Evolutionary conservation across 495 filamentous ascomycete genomes (phyloP).

Genomic region (Achaetomiella virescens): DNA sequence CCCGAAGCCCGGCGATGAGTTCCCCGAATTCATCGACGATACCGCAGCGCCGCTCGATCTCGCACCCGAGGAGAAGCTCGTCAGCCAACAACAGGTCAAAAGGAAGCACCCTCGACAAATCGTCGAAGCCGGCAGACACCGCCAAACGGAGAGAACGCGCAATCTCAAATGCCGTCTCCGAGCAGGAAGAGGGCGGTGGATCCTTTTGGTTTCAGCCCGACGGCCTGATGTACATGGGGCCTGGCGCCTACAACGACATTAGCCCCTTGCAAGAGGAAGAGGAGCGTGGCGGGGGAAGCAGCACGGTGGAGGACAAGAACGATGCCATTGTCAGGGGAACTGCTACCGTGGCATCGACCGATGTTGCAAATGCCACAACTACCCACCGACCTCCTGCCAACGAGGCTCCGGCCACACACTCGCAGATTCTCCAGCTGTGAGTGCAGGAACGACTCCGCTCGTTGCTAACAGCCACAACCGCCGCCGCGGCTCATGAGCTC

Average conservation of each 20-base stretch:
- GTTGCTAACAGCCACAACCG: slow-evolving; percentile 12
- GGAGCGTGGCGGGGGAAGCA: slow-evolving; percentile 1
- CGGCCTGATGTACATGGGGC: slow-evolving; percentile 38
- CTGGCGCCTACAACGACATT: slow-evolving; percentile 32
- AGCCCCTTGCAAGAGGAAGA: slow-evolving; percentile 34
- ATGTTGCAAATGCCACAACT: neutral
- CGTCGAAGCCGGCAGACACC: neutral
- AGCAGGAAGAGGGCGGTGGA: slow-evolving; percentile 16
- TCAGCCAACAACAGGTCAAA: slow-evolving; percentile 32
- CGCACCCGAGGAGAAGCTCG: slow-evolving; percentile 32
- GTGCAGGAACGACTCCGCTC: slow-evolving; percentile 21
- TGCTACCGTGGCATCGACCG: neutral
- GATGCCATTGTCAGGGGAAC: neutral
- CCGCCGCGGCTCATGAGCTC: slow-evolving; percentile 10
- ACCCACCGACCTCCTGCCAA: neutral
- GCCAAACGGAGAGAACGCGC: slow-evolving; percentile 12
- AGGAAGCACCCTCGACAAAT: slow-evolving; percentile 21
- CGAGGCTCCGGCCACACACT: neutral
- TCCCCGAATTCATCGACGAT: slow-evolving; percentile 38
- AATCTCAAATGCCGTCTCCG: slow-evolving; percentile 9
- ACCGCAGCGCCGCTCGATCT: slow-evolving; percentile 29
- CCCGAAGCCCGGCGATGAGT: slow-evolving; percentile 45
- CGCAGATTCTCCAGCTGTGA: slow-evolving; percentile 18
- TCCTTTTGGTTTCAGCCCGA: slow-evolving; percentile 39
- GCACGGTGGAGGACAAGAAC: neutral